Evolutionary conservation across 345 rosid species (phyloP).

Genomic region (Cardamine occulta): DNA sequence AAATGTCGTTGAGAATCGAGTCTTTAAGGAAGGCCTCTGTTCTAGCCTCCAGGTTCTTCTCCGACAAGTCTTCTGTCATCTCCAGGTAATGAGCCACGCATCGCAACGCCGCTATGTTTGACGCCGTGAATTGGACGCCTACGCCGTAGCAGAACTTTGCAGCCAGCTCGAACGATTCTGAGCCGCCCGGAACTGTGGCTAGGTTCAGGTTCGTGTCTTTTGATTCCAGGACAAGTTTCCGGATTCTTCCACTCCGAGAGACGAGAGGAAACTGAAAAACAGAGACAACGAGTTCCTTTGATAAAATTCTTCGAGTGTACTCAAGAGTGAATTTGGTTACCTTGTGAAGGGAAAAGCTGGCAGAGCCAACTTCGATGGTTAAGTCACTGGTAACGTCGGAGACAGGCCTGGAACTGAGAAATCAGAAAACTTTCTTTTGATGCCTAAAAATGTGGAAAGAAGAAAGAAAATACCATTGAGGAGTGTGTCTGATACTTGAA

Average conservation of each 20-base stretch:
- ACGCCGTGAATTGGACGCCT: slow-evolving; percentile 60
- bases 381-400: slow-evolving; percentile 95
- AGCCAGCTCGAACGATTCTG: slow-evolving; percentile 88
- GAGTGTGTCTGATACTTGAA: slow-evolving; percentile 87
- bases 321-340: slow-evolving; percentile 38
- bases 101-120: slow-evolving; percentile 68
- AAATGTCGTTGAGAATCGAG: slow-evolving; percentile 62
- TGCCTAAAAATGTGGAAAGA: not conserved
- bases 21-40: slow-evolving; percentile 74
- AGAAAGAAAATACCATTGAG: slow-evolving; percentile 72
- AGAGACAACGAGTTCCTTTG: not conserved
- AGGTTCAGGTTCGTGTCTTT: slow-evolving; percentile 74
- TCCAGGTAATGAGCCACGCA: slow-evolving; percentile 91
- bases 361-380: slow-evolving; percentile 75
- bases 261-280: slow-evolving; percentile 80
- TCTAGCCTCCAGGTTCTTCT: slow-evolving; percentile 76
- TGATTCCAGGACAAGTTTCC: slow-evolving; percentile 67
- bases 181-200: slow-evolving; percentile 75
- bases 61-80: slow-evolving; percentile 85
- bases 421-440: not conserved
- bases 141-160: slow-evolving; percentile 98
- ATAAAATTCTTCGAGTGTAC: not conserved
- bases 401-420: slow-evolving; percentile 74
- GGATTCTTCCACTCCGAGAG: slow-evolving; percentile 84
- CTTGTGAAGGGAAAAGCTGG: slow-evolving; percentile 91